A percentile compares a stretch with the other conserved stretches of the same genome.
These are phyloP conservation scores for Leccinum longicurvipes DNA, from an alignment of 768 basidiomycete genomes.

Conservation along the genomic window DNA sequence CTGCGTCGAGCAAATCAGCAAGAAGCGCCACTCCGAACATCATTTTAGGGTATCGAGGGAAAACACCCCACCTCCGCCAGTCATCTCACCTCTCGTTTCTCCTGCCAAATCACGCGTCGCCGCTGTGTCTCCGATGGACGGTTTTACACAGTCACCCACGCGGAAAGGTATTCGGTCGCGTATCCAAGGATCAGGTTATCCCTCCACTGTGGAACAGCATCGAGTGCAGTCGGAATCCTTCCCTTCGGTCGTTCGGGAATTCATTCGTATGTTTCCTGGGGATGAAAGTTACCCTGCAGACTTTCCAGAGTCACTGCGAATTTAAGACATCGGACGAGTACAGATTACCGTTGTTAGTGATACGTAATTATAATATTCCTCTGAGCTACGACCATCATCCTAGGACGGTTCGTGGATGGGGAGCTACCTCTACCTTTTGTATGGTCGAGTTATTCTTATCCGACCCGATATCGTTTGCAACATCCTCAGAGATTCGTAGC, in stretches of 20 bases:
- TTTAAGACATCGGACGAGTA: conserved; percentile 1
- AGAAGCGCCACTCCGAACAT: conserved; percentile 1
- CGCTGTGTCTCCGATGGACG: background rate
- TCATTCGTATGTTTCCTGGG: conserved; percentile 32
- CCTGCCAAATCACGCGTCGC: conserved; percentile 20
- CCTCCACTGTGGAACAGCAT: background rate
- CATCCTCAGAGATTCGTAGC: conserved; percentile 19
- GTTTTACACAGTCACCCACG: conserved; percentile 1
- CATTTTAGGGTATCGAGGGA: conserved; percentile 2
- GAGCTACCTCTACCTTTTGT: conserved; percentile 15
- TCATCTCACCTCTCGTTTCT: conserved; percentile 29
- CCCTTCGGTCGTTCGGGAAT: conserved; percentile 30
- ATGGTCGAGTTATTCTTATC: conserved; percentile 19
- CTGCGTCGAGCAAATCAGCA: conserved; percentile 19
- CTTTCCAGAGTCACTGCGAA: conserved; percentile 31
- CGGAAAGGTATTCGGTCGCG: conserved; percentile 10
- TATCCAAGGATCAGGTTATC: background rate
- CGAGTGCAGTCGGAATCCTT: conserved; percentile 12
- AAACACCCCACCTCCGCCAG: conserved; percentile 4
- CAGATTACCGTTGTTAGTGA: background rate
- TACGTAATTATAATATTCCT: background rate
- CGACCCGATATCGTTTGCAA: conserved; percentile 1
- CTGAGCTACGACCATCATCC: conserved; percentile 2
- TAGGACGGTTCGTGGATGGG: conserved; percentile 3
- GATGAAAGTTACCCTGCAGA: conserved; percentile 34